Conservation (phyloP, 2,329 filamentous ascomycete species). For the Emergomyces orientalis region DNA sequence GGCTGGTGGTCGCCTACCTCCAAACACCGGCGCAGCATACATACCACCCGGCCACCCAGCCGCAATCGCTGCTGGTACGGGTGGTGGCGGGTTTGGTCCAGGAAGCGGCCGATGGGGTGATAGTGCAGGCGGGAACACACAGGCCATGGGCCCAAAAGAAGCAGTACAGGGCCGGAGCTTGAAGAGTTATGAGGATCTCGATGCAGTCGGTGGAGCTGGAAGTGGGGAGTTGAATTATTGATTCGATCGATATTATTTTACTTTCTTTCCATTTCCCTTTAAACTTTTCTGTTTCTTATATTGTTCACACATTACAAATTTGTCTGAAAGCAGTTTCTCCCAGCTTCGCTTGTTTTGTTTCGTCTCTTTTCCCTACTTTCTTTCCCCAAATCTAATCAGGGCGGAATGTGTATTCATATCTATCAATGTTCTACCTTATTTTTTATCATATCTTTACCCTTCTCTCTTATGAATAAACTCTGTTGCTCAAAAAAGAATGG, state of each 20-base stretch:
- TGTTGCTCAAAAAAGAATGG: background rate
- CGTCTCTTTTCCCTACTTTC: background rate
- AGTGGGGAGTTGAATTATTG: slow-evolving; percentile 87
- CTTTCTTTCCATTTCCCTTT: background rate
- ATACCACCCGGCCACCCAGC: slow-evolving; percentile 35
- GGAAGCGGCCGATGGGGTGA: slow-evolving; percentile 59
- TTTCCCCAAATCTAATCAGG: background rate
- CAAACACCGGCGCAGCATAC: slow-evolving; percentile 25
- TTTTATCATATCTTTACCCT: background rate
- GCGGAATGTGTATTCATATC: slow-evolving; percentile 1
- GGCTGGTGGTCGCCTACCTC: slow-evolving; percentile 25
- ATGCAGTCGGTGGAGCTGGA: slow-evolving; percentile 67
- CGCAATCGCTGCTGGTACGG: slow-evolving; percentile 32
- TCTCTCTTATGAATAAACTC: background rate
- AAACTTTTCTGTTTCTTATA: background rate
- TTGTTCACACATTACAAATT: background rate
- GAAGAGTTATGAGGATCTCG: slow-evolving; percentile 95
- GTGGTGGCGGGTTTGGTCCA: slow-evolving; percentile 35
- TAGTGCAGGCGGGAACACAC: slow-evolving; percentile 59
- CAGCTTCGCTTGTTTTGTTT: background rate
- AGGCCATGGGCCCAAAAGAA: slow-evolving; percentile 72
- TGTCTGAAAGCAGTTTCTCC: background rate
- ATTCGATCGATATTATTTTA: background rate
- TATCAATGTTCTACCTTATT: background rate
- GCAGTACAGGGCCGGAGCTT: slow-evolving; percentile 86